phyloP scores from a whole-genome alignment of 2,329 filamentous ascomycete species.

The Microdochium bolleyi region DNA sequence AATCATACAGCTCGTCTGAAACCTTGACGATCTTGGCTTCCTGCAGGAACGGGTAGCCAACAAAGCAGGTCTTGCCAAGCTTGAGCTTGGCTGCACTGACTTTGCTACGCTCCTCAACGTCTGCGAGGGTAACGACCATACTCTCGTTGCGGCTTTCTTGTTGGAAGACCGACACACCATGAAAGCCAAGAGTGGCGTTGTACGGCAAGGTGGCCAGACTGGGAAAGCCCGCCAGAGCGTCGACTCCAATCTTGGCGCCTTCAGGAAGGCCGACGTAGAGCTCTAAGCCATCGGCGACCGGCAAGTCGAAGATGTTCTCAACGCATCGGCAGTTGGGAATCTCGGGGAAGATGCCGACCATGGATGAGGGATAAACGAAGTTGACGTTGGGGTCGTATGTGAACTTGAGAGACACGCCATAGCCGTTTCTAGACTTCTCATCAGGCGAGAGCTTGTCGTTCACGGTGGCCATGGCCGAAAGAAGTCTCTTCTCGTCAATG shows the following conservation, averaged over 20 bases:
- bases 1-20: constrained; percentile 90
- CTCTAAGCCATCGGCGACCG: constrained; percentile 82
- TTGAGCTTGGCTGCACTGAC: constrained; percentile 67
- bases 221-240: constrained; percentile 89
- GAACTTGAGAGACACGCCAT: constrained; percentile 89
- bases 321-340: constrained; percentile 81
- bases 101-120: constrained; percentile 63
- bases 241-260: constrained; percentile 72
- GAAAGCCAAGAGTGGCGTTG: constrained; percentile 72
- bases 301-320: constrained; percentile 93
- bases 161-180: constrained; percentile 91
- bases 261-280: constrained; percentile 77
- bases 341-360: constrained; percentile 86
- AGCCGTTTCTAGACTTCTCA: constrained; percentile 78
- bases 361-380: constrained; percentile 79
- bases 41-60: constrained; percentile 91
- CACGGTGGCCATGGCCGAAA: constrained; percentile 78
- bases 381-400: constrained; percentile 71
- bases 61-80: constrained; percentile 77
- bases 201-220: constrained; percentile 81
- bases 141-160: constrained; percentile 95
- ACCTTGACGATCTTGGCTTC: constrained; percentile 86
- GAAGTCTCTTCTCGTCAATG: constrained; percentile 82
- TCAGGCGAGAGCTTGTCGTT: constrained; percentile 70
- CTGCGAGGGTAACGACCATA: constrained; percentile 79